Evolutionary conservation across 768 basidiomycete species (phyloP), one percentile per base, ranked within the genome.

Genomic region (Hydnomerulius pinastri): DNA sequence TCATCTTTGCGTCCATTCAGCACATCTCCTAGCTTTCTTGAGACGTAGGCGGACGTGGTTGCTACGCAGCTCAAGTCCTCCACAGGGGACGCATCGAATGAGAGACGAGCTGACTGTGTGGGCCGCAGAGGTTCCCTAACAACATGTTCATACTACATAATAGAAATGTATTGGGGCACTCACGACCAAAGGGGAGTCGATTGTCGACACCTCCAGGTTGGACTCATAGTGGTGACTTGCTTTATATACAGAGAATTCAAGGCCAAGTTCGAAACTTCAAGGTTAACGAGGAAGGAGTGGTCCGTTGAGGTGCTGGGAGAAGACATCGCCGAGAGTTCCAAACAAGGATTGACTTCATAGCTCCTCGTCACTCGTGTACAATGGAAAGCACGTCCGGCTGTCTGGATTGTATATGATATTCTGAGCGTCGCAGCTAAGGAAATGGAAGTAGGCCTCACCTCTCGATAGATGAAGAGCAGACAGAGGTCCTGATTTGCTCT

Each of bases 391-490:
- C 70, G 62, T 4, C 74, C 69, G 23, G 74, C 72, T 32, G 66
- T 60, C 86, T 90, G 42, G 29, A 38, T 28, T 37, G n/a, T 23
- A 32, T 25, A 48, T 10, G 6, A 39, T 50, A 35, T 24, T 24
- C 38, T 53, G 33, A 58, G 37, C 17, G 43, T n/a, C 20, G 28
- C 13, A 42, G 24, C 37, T 10, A 6, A 23, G 28, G 20, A 17
- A 15, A 43, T 11, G 23, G 20, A n/a, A 20, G 28, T 24, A 15
- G 12, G 11, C 43, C 66, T 54, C 59, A 83, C 85, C 69, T 84
- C 79, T 57, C 86, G 78, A 69, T 82, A 90, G 0, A 83, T 76
- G 63, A 92, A 79, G 12, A 93, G 67, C 7, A 90, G 57, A 46
- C 71, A 75, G 10, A 92, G 70, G 39, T 82, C 77, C 30, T 77